Conservation (phyloP, 495 filamentous ascomycete genomes). For the Penicillium angulare region DNA sequence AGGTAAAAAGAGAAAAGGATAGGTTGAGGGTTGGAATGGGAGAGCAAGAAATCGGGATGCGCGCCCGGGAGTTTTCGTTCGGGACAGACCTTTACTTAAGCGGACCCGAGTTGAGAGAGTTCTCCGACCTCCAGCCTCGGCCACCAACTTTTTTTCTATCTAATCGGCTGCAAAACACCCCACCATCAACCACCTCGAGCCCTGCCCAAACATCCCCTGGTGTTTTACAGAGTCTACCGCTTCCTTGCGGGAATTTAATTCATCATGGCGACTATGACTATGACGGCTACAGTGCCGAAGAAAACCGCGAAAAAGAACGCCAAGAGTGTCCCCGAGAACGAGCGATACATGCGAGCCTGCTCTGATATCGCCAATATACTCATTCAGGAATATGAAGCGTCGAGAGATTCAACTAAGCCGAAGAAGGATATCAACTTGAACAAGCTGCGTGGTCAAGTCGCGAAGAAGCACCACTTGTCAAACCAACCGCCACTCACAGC, state of each 20-base stretch:
- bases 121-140: constrained; percentile 30
- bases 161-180: constrained; percentile 16
- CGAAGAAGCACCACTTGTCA: constrained; percentile 85
- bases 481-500: constrained; percentile 89
- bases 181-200: constrained; percentile 10
- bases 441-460: constrained; percentile 76
- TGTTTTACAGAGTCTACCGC: background rate
- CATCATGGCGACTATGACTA: constrained; percentile 62
- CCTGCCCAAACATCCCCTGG: background rate
- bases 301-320: constrained; percentile 60
- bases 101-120: constrained; percentile 34
- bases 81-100: constrained; percentile 48
- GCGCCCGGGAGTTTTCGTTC: constrained; percentile 40
- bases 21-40: constrained; percentile 22
- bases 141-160: constrained; percentile 28
- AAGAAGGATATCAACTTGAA: constrained; percentile 93
- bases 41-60: constrained; percentile 28
- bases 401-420: constrained; percentile 65
- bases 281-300: constrained; percentile 52
- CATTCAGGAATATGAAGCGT: constrained; percentile 86
- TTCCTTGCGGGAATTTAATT: background rate
- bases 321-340: constrained; percentile 84
- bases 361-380: constrained; percentile 91
- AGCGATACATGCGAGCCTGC: constrained; percentile 88
- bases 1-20: constrained; percentile 15